Evolutionary conservation across 73 alveolate species (phyloP), one percentile per base, ranked within the genome.

Genomic region (Halteria grandinella): DNA sequence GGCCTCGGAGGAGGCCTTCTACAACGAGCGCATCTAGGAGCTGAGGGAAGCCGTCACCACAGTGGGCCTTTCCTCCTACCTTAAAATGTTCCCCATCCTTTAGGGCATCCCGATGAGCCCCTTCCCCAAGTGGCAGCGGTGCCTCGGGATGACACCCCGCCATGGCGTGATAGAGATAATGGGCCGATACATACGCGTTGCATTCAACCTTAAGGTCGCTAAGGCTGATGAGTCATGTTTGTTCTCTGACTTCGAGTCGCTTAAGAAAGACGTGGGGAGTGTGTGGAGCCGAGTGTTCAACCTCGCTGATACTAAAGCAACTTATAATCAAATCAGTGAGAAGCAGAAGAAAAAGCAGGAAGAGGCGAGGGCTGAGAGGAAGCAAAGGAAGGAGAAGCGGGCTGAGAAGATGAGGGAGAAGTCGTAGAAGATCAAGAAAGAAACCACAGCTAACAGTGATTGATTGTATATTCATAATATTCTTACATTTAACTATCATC

Each of bases 31-130:
- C 12, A 11, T 62, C 4, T 3, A 41, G 12, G 62, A 12, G 4
- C 25, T 18, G 23, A 49, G 49, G 3, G 12, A 7, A 12, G 41
- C 28, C 5, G 28, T 62, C 41, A 17, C 23, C 47, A 17, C 15
- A 2, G 4, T 18, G 5, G 40, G 21, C 25, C 7, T 41, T 41
- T 25, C 20, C 39, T 41, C 53, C 36, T 41, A 29, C 6, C 43
- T 62, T 62, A 49, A 39, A 17, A 12, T 29, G 5, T 40, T 39
- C 28, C 60, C 57, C 10, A 14, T 39, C 12, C n/a, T 41, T 7
- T 3, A 36, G 41, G 78, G 78, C 12, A 62, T 62, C 44, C 78
- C 78, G 3, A 41, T 62, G 5, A 12, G 47, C 43, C 63, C 78
- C 12, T 39, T 29, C 14, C 21, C 63, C 8, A 17, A n/a, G 28